Evolutionary conservation across 2,329 filamentous ascomycete species (phyloP), one percentile per base, ranked within the genome.

Genomic region (Nemania sp.): DNA sequence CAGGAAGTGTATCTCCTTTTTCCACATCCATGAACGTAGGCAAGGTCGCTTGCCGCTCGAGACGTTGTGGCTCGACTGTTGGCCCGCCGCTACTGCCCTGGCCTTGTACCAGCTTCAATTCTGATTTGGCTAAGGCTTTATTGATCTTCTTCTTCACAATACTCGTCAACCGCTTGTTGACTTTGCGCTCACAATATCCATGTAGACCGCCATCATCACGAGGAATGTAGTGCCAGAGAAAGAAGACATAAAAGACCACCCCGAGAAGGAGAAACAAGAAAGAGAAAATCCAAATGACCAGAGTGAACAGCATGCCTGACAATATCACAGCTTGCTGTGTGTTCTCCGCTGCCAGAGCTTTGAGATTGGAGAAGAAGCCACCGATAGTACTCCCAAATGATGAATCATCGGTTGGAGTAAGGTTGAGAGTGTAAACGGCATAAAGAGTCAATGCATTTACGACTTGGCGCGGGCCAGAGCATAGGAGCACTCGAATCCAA

Each of bases 171-270:
- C 91, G 81, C 65, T 84, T 86, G 73, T 96, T 95, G 69, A 96
- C 87, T 76, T 97, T 97, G 40, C 91, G 87, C 57, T 90, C 88
- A 70, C 94, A 97, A 74, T 96, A 99, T 22, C 86, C 86, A 5
- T 84, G 84, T 24, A 99, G 79, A 6, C 89, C 86, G 5, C 91
- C 90, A 66, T 97, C 91, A 9, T 84, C 78, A 30, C 82, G 81
- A 1, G 92, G 91, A 57, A 99, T 93, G 73, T 93, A 94, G 72
- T 94, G 89, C 82, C 89, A 96, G 5, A 99, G 80, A 71, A 96
- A 99, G 65, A 90, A 83, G 31, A 96, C 72, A 72, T 96, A 97
- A 56, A 96, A 85, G 1, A 95, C 65, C 19, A 86, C 76, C 0
- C 90, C 91, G 8, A 89, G 68, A n/a, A 93, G 75, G 45, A 97